Percentiles rank a stretch among this genome's conserved stretches.
These are phyloP conservation scores for Trichoderma sp. DNA, from an alignment of 2,329 filamentous ascomycete species.

Conservation along the genomic window DNA sequence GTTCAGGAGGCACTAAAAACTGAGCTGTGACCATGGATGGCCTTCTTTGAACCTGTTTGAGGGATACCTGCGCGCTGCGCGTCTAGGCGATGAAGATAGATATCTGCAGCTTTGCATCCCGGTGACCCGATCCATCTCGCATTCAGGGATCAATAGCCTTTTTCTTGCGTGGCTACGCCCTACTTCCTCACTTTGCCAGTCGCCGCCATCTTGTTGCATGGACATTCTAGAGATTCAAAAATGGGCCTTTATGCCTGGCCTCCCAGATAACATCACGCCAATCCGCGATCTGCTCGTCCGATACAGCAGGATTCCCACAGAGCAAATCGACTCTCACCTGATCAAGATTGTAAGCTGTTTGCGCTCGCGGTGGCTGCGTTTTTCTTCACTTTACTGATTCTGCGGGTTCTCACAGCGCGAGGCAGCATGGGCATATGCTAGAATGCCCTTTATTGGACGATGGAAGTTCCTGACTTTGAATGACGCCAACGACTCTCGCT, in stretches of 20 bases:
- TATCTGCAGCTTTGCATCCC: background rate
- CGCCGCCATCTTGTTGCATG: conserved; percentile 34
- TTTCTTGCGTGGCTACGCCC: background rate
- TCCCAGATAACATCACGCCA: conserved; percentile 45
- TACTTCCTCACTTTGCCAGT: background rate
- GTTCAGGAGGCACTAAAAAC: conserved; percentile 2
- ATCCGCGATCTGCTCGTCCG: conserved; percentile 44
- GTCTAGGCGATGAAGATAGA: background rate
- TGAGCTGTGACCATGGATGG: conserved; percentile 3
- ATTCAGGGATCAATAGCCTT: background rate
- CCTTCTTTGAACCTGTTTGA: conserved; percentile 10
- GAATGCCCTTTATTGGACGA: conserved; percentile 52
- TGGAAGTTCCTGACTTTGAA: conserved; percentile 55
- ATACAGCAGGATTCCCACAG: conserved; percentile 45
- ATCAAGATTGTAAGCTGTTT: conserved; percentile 41
- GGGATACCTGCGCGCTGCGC: conserved; percentile 17
- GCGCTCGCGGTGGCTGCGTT: background rate
- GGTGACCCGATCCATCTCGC: conserved; percentile 29
- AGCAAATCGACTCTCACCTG: conserved; percentile 44
- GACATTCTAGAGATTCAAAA: conserved; percentile 42
- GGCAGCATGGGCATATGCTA: conserved; percentile 50
- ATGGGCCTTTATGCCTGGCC: conserved; percentile 45
- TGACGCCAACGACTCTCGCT: conserved; percentile 47
- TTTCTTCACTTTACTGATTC: background rate
- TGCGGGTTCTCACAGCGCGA: conserved; percentile 44